Conservation (phyloP, 257 asterid species). For the Ligustrum vulgare region DNA sequence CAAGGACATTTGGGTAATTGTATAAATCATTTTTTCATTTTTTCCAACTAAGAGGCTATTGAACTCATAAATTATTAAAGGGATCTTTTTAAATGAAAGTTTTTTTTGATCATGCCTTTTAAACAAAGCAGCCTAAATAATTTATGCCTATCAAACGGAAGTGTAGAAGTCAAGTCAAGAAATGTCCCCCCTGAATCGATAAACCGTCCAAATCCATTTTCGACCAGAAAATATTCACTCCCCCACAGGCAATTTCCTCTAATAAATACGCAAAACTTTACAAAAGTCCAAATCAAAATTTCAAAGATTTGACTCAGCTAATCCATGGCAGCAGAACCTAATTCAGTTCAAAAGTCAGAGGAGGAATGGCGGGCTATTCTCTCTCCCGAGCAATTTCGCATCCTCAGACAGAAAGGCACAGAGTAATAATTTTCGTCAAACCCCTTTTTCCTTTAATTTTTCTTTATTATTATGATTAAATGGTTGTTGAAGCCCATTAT, state of each 20-base stretch:
- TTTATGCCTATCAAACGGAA: too few relatives aligned
- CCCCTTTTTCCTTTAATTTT: neutral
- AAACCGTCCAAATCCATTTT: slow-evolving; percentile 39
- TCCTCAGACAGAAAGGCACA: slow-evolving; percentile 73
- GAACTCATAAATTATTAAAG: too few relatives aligned
- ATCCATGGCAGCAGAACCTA: slow-evolving; percentile 18
- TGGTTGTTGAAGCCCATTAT: neutral
- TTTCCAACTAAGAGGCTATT: too few relatives aligned
- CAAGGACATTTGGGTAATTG: too few relatives aligned
- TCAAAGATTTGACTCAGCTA: neutral
- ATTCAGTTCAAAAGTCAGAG: slow-evolving; percentile 52
- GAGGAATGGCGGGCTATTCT: slow-evolving; percentile 79
- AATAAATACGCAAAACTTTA: neutral
- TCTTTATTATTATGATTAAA: neutral
- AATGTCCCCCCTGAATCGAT: slow-evolving; percentile 2
- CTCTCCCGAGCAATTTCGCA: slow-evolving; percentile 64
- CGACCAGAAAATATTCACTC: neutral
- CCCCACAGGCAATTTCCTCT: neutral
- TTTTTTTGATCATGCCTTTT: too few relatives aligned
- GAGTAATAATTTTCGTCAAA: slow-evolving; percentile 40
- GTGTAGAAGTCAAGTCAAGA: neutral
- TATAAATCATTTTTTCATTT: too few relatives aligned
- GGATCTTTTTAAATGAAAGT: too few relatives aligned
- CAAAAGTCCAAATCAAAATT: neutral
- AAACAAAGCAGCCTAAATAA: too few relatives aligned